phyloP scores from a whole-genome alignment of 2,329 filamentous ascomycete species.

The Trichophyton schoenleinii region DNA sequence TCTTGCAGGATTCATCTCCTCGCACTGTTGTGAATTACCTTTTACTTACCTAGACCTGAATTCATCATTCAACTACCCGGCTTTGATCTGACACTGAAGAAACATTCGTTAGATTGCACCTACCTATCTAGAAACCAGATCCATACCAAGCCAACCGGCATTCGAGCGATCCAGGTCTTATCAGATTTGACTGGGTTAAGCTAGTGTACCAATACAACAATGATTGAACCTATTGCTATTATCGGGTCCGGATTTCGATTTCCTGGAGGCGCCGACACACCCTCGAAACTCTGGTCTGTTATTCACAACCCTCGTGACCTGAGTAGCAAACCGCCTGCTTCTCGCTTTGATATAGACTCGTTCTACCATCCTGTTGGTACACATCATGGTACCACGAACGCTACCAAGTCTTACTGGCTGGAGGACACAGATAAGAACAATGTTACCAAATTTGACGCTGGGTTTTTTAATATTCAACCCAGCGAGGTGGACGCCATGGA shows the following conservation, averaged over 20 bases:
- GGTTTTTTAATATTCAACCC: constrained; percentile 22
- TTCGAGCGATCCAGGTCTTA: too few species aligned
- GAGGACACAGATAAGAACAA: constrained; percentile 13
- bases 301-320: constrained; percentile 13
- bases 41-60: background rate
- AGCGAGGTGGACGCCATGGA: constrained; percentile 21
- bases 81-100: background rate
- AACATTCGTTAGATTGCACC: too few species aligned
- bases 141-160: too few species aligned
- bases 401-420: constrained; percentile 12
- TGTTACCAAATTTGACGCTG: constrained; percentile 20
- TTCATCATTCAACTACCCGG: background rate
- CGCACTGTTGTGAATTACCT: background rate
- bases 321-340: constrained; percentile 10
- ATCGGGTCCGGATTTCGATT: constrained; percentile 26
- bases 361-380: constrained; percentile 14
- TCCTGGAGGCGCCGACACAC: constrained; percentile 21
- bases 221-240: constrained; percentile 17
- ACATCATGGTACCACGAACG: constrained; percentile 11
- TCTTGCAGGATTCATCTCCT: background rate
- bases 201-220: background rate
- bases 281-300: constrained; percentile 26
- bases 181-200: background rate
- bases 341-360: constrained; percentile 11
- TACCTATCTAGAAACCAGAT: too few species aligned